Evolutionary conservation across 2,329 filamentous ascomycete genomes (phyloP).

Genomic region (Aspergillus carbonarius): DNA sequence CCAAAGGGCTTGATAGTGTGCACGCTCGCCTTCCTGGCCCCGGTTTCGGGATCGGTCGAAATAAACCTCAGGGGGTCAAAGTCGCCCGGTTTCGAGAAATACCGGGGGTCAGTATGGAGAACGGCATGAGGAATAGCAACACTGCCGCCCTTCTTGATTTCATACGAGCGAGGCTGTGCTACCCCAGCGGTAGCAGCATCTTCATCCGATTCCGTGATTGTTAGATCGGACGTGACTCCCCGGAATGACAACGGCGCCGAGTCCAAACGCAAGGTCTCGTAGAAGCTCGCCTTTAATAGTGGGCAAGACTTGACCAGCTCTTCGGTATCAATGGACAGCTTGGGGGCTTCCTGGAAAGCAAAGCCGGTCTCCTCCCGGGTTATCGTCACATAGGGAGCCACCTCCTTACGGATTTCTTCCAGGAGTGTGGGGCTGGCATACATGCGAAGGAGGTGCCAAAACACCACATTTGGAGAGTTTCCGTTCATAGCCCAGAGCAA

Average conservation of each 20-base stretch:
- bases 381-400: conserved; percentile 43
- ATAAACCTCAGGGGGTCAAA: conserved; percentile 52
- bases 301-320: conserved; percentile 46
- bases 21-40: conserved; percentile 36
- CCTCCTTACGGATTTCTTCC: conserved; percentile 46
- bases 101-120: conserved; percentile 43
- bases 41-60: conserved; percentile 37
- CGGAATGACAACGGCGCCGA: conserved; percentile 45
- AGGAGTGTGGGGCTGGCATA: conserved; percentile 43
- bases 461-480: conserved; percentile 53
- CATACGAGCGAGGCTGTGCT: conserved; percentile 37
- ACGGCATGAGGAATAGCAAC: conserved; percentile 47
- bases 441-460: conserved; percentile 53
- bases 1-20: conserved; percentile 50
- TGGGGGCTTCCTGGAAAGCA: conserved; percentile 44
- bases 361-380: conserved; percentile 40
- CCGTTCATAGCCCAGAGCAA: conserved; percentile 57
- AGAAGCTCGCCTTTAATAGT: conserved; percentile 47
- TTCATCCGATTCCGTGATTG: conserved; percentile 38
- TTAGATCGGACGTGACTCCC: conserved; percentile 39
- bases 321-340: conserved; percentile 43
- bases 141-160: conserved; percentile 43
- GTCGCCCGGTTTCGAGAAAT: conserved; percentile 42
- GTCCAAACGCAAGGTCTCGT: conserved; percentile 48
- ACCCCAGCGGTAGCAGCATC: conserved; percentile 35